Base-by-base conservation (phyloP, 2,329 filamentous ascomycete genomes). In the Trichoderma gracile region DNA sequence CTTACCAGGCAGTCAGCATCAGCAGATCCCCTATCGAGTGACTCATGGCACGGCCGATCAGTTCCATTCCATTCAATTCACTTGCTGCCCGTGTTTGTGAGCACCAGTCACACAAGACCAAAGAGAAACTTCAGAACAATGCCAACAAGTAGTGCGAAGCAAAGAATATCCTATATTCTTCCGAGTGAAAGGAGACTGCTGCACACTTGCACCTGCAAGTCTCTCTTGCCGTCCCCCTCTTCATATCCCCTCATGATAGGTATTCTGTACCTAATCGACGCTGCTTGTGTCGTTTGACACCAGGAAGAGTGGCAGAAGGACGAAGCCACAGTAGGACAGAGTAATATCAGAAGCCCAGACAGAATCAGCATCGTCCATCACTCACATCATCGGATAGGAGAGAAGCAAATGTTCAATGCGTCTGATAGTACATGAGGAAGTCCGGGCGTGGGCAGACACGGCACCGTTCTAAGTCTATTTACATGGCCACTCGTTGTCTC, bases 391-490 rank as follows among this genome's bases (percentile, higher is more conserved):
- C 53, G 33, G 17, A 27, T 17, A 33, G 10, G 53, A 59, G 62
- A 43, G 56, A 42, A 50, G n/a, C 43, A 49, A 19, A 19, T 33
- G 42, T 55, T 55, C 47, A 45, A 60, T 61, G 63, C 63, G 56
- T 65, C 56, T 60, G 56, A 60, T 65, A 55, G 52, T 61, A 61
- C 63, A 65, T 52, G 47, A 58, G 42, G 56, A 60, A 65, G 50
- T 38, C 25, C 45, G 43, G 56, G 63, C 59, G 56, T 46, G 63
- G 46, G 40, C 19, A 60, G 50, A 50, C 52, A 55, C 52, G 63
- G 40, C 72, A 74, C 74, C 70, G 50, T 70, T 74, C 70, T 73
- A 72, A 73, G 70, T 74, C 76, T 79, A 81, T 79, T 71, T 80
- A 80, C 78, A 80, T 74, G 72, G 69, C 72, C 72, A 61, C 53